Evolutionary conservation across 768 basidiomycete species (phyloP).

Genomic region (Leucosporidium yakuticum): DNA sequence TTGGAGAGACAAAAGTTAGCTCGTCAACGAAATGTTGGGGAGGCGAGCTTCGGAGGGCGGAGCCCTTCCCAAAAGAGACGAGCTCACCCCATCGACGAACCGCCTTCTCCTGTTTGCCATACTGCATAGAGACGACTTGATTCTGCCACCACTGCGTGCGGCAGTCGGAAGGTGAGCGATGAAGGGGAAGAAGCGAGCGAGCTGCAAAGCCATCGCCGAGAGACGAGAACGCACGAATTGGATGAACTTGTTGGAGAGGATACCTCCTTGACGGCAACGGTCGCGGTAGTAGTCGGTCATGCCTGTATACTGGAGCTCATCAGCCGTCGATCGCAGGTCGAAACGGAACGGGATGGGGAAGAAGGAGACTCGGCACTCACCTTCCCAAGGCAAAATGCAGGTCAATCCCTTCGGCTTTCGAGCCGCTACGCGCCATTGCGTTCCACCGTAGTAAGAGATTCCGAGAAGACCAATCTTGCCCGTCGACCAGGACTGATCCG

Average conservation of each 20-base stretch:
- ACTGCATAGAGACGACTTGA: slow-evolving; percentile 35
- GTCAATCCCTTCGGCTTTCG: slow-evolving; percentile 34
- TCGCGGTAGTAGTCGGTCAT: slow-evolving; percentile 28
- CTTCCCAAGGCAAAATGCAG: slow-evolving; percentile 36
- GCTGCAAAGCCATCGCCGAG: too few relatives aligned
- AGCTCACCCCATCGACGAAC: slow-evolving; percentile 20
- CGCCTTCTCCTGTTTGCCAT: slow-evolving; percentile 24
- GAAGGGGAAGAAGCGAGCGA: not conserved
- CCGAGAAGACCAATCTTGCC: slow-evolving; percentile 40
- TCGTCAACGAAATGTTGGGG: too few relatives aligned
- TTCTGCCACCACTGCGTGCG: slow-evolving; percentile 27
- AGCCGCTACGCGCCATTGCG: slow-evolving; percentile 38
- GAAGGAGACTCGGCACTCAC: not conserved
- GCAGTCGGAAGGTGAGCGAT: not conserved
- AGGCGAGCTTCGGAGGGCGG: too few relatives aligned
- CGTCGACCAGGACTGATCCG: slow-evolving; percentile 37
- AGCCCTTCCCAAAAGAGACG: too few relatives aligned
- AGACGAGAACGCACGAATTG: slow-evolving; percentile 1
- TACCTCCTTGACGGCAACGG: slow-evolving; percentile 35
- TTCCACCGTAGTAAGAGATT: slow-evolving; percentile 38
- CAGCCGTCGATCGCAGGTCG: too few relatives aligned
- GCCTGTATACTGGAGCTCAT: too few relatives aligned
- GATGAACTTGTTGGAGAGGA: slow-evolving; percentile 33
- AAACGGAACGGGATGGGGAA: too few relatives aligned
- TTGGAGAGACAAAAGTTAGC: too few relatives aligned